A percentile compares a stretch with the other conserved stretches of the same genome.
Conservation (phyloP, 371 early-diverging fungal genomes). For the Mucor sp. region DNA sequence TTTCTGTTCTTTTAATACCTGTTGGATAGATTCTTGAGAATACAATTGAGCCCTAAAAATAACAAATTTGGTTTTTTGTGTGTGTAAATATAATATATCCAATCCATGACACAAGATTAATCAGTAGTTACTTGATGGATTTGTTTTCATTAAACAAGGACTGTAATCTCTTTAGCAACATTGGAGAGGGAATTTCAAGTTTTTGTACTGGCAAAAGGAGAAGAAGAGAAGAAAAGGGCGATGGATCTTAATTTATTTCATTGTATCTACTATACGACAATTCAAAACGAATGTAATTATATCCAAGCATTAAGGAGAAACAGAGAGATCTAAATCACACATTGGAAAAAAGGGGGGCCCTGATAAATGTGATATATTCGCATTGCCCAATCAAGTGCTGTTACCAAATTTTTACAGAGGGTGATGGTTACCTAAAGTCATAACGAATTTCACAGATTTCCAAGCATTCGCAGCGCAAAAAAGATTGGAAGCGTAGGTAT, state of each 20-base stretch:
- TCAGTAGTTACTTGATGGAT: not conserved
- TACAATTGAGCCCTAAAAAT: constrained; percentile 16
- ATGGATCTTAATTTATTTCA: not conserved
- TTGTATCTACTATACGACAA: not conserved
- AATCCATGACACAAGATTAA: not conserved
- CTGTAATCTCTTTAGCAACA: constrained; percentile 12
- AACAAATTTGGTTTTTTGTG: not conserved
- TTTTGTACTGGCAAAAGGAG: not conserved
- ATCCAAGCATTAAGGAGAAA: not conserved
- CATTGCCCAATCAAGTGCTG: not conserved
- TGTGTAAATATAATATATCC: not conserved
- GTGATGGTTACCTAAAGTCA: not conserved
- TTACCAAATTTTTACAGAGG: not conserved
- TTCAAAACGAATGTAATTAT: not conserved
- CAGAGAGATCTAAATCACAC: not conserved
- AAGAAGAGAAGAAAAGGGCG: not conserved
- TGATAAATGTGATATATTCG: not conserved
- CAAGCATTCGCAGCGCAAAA: not conserved
- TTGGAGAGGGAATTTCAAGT: not conserved
- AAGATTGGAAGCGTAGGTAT: not conserved
- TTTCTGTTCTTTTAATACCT: constrained; percentile 13
- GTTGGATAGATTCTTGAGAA: constrained; percentile 25
- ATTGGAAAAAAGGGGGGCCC: not conserved
- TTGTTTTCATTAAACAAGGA: constrained; percentile 10
- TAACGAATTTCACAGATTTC: not conserved